Conservation (phyloP, 257 asterid genomes). For the Solanum medicagineum region DNA sequence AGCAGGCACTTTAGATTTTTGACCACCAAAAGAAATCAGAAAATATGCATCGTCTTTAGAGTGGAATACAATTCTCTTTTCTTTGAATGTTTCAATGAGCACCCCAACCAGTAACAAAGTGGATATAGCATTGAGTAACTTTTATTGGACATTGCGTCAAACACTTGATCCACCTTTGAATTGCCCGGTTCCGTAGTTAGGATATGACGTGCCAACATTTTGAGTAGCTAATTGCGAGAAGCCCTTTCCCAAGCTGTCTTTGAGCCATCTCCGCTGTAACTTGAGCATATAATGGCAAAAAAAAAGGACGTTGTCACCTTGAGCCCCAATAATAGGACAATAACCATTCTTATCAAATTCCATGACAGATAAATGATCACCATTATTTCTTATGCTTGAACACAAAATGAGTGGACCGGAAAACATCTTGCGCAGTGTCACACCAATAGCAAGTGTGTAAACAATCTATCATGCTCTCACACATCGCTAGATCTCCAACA, state of each 20-base stretch:
- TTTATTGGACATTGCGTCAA: background rate
- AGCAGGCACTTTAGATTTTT: too few species aligned
- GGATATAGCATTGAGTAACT: too few species aligned
- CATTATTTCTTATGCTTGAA: background rate
- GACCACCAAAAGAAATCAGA: too few species aligned
- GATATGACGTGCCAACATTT: background rate
- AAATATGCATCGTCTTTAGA: too few species aligned
- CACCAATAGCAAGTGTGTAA: background rate
- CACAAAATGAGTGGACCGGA: background rate
- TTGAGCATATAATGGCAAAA: conserved; percentile 3
- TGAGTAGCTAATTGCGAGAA: background rate
- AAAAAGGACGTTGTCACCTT: conserved; percentile 63
- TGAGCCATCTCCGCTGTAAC: background rate
- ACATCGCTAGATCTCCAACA: background rate
- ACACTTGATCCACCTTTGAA: background rate
- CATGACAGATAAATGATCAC: conserved; percentile 27
- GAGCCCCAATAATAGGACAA: conserved; percentile 57
- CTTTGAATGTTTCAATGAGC: too few species aligned
- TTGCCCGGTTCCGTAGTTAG: background rate
- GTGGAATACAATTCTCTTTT: too few species aligned
- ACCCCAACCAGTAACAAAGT: too few species aligned
- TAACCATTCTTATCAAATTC: conserved; percentile 49
- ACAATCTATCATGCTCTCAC: background rate
- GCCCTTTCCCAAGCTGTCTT: background rate
- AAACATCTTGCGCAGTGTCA: too few species aligned